A percentile compares a stretch with the other conserved stretches of the same genome.
Evolutionary conservation across 2,329 filamentous ascomycete species (phyloP).

Genomic region (Diplodia corticola): DNA sequence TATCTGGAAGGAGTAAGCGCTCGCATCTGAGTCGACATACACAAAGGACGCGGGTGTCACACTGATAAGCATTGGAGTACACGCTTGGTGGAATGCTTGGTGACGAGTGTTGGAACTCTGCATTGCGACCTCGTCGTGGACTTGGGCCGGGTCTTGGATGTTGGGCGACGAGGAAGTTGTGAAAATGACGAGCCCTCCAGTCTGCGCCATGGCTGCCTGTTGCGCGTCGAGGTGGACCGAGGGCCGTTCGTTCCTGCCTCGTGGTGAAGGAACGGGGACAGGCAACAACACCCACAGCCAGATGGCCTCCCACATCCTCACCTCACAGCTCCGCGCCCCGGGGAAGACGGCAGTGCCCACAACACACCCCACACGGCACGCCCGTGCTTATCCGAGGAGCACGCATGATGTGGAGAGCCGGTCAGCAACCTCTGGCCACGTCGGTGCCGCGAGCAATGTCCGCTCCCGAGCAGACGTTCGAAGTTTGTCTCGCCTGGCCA

Average conservation of each 20-base stretch:
- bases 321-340: neutral
- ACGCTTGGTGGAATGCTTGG: too few species aligned
- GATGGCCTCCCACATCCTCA: too few species aligned
- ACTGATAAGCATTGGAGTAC: too few species aligned
- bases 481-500: neutral
- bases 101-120: neutral
- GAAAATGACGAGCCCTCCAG: neutral
- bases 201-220: neutral
- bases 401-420: neutral
- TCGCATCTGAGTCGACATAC: neutral
- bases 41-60: too few species aligned
- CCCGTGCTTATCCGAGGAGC: neutral
- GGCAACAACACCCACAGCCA: neutral
- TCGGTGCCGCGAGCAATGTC: neutral
- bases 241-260: neutral
- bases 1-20: neutral
- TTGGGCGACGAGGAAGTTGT: neutral
- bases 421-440: neutral
- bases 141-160: neutral
- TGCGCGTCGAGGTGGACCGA: neutral
- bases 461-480: neutral
- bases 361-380: neutral
- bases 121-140: neutral
- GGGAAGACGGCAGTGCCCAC: neutral
- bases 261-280: neutral